A percentile compares a stretch with the other conserved stretches of the same genome.
These are phyloP conservation scores for Fusarium virguliforme DNA, from an alignment of 2,329 filamentous ascomycete genomes.

Conservation along the genomic window DNA sequence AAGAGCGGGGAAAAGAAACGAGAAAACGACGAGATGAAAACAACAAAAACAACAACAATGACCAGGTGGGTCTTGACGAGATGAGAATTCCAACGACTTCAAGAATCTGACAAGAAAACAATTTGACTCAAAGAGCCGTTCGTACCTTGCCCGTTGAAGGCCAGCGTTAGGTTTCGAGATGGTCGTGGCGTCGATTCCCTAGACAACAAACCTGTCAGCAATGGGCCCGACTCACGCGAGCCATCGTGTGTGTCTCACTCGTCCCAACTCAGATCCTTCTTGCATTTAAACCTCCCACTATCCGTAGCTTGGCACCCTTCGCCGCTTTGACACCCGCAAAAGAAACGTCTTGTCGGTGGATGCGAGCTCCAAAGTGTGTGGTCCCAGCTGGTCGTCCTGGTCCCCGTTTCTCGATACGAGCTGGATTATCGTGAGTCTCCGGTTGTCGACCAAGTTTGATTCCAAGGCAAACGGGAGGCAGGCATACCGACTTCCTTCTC, in stretches of 20 bases:
- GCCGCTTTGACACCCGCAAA: slow-evolving; percentile 33
- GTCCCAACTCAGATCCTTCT: slow-evolving; percentile 35
- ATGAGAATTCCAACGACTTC: slow-evolving; percentile 3
- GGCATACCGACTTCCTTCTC: slow-evolving; percentile 2
- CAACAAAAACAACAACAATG: not conserved
- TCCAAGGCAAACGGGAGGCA: slow-evolving; percentile 13
- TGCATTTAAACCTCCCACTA: slow-evolving; percentile 27
- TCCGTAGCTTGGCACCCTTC: slow-evolving; percentile 27
- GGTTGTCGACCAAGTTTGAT: slow-evolving; percentile 5
- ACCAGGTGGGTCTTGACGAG: slow-evolving; percentile 4
- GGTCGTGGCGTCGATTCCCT: slow-evolving; percentile 30
- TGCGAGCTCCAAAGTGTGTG: slow-evolving; percentile 10
- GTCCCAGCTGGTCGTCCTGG: not conserved
- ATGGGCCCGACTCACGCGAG: slow-evolving; percentile 29
- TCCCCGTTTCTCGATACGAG: slow-evolving; percentile 2
- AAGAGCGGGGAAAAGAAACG: slow-evolving; percentile 21
- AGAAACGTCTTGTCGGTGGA: slow-evolving; percentile 26
- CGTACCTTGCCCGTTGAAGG: slow-evolving; percentile 3
- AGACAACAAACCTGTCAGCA: slow-evolving; percentile 38
- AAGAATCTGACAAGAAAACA: slow-evolving; percentile 1
- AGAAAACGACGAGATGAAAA: slow-evolving; percentile 5
- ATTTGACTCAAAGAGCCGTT: slow-evolving; percentile 23
- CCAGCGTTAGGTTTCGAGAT: slow-evolving; percentile 8
- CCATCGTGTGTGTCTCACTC: slow-evolving; percentile 44
- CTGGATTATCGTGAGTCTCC: not conserved